Conservation (phyloP, 1,284 basidiomycete genomes). For the Papiliotrema terrestris region DNA sequence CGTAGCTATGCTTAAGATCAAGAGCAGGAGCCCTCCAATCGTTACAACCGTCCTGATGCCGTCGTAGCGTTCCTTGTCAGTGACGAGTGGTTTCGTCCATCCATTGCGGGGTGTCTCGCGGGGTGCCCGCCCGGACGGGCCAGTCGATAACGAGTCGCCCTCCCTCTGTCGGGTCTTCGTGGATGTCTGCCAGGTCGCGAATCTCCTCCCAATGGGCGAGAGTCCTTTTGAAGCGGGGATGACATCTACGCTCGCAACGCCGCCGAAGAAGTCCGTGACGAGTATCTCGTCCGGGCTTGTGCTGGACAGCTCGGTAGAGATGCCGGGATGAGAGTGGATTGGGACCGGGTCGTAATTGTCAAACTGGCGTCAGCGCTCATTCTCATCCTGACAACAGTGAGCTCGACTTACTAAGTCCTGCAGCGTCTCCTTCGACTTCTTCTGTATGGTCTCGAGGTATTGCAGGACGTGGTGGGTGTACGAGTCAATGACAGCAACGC, state of each 20-base stretch:
- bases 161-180: no score
- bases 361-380: conserved; percentile 57
- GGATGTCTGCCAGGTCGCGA: not conserved
- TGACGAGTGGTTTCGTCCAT: no score
- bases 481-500: conserved; percentile 91
- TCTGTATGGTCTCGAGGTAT: conserved; percentile 88
- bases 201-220: not conserved
- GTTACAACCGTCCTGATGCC: no score
- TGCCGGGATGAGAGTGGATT: conserved; percentile 80
- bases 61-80: no score
- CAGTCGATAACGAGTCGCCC: no score
- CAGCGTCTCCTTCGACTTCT: conserved; percentile 76
- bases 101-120: no score
- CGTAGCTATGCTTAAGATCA: no score
- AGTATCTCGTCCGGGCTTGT: conserved; percentile 61
- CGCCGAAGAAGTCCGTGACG: conserved; percentile 95
- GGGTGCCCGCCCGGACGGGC: no score
- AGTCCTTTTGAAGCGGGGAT: not conserved
- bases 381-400: not conserved
- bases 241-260: conserved; percentile 76
- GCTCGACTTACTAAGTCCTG: conserved; percentile 68
- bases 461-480: conserved; percentile 90
- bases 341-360: conserved; percentile 67
- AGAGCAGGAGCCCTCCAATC: no score
- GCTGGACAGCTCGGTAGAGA: conserved; percentile 77